A percentile compares a stretch with the other conserved stretches of the same genome.
These are phyloP conservation scores for Theobroma grandiflorum DNA, from an alignment of 441 rosid genomes.

Conservation along the genomic window DNA sequence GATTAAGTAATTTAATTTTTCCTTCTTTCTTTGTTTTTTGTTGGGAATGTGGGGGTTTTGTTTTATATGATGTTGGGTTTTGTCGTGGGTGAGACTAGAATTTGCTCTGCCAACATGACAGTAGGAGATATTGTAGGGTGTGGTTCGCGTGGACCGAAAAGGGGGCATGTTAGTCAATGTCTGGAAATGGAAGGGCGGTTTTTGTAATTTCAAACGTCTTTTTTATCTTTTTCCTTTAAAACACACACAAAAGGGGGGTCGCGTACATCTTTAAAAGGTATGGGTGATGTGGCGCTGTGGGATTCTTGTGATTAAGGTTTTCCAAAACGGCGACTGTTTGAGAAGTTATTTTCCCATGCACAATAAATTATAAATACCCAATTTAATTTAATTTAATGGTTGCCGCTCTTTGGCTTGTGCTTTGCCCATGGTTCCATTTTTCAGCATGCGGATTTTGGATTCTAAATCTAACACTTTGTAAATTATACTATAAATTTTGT, in stretches of 20 bases:
- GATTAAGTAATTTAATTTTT: background rate
- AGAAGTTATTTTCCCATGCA: background rate
- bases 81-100: slow-evolving; percentile 10
- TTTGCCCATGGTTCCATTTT: too few relatives aligned
- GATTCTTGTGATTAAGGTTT: background rate
- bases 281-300: background rate
- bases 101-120: slow-evolving; percentile 14
- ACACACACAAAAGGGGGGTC: background rate
- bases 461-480: too few relatives aligned
- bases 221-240: background rate
- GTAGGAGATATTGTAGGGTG: slow-evolving; percentile 11
- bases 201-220: background rate
- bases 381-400: too few relatives aligned
- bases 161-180: background rate
- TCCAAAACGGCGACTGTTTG: background rate
- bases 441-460: too few relatives aligned
- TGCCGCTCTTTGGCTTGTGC: too few relatives aligned
- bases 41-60: background rate
- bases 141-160: background rate
- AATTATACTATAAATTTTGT: too few relatives aligned
- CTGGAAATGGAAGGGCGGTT: background rate
- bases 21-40: too few relatives aligned
- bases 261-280: background rate
- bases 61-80: slow-evolving; percentile 13
- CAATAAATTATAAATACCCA: too few relatives aligned